A percentile compares a stretch with the other conserved stretches of the same genome.
Conservation (phyloP, 805 yeast genomes). For the Lipomyces sp. region DNA sequence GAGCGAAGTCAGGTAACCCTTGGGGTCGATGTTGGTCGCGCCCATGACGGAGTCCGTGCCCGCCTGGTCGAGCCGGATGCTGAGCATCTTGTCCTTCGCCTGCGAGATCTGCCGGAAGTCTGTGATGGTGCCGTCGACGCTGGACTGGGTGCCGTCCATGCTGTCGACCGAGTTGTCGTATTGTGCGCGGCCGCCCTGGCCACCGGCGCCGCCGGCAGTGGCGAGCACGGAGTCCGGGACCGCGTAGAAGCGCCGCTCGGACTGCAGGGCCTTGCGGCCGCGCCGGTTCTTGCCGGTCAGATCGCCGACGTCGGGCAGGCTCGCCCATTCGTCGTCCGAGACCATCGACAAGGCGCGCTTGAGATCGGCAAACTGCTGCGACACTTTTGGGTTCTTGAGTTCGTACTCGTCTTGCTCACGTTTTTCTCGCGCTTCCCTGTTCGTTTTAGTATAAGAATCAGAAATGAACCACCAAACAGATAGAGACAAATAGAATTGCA, state of each 20-base stretch:
- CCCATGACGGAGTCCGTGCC: slow-evolving; percentile 23
- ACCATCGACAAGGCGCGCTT: slow-evolving; percentile 60
- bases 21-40: slow-evolving; percentile 39
- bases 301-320: slow-evolving; percentile 84
- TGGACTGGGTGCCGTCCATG: slow-evolving; percentile 30
- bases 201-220: slow-evolving; percentile 35
- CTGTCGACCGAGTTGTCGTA: slow-evolving; percentile 38
- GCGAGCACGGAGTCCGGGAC: slow-evolving; percentile 70
- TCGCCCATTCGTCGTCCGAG: slow-evolving; percentile 71
- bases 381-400: slow-evolving; percentile 38
- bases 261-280: slow-evolving; percentile 51
- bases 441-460: slow-evolving; percentile 7
- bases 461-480: background rate
- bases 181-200: too few species aligned
- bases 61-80: slow-evolving; percentile 49
- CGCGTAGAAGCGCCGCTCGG: slow-evolving; percentile 69
- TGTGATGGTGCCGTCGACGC: slow-evolving; percentile 36
- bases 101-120: slow-evolving; percentile 55
- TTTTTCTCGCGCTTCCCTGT: slow-evolving; percentile 33
- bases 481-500: background rate
- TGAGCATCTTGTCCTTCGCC: slow-evolving; percentile 62
- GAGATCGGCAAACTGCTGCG: slow-evolving; percentile 63
- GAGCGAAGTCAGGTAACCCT: slow-evolving; percentile 46
- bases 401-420: slow-evolving; percentile 32
- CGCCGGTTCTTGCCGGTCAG: slow-evolving; percentile 77